Evolutionary conservation across 2,329 filamentous ascomycete species (phyloP), one percentile per base, ranked within the genome.

Genomic region (Hypomyces perniciosus): DNA sequence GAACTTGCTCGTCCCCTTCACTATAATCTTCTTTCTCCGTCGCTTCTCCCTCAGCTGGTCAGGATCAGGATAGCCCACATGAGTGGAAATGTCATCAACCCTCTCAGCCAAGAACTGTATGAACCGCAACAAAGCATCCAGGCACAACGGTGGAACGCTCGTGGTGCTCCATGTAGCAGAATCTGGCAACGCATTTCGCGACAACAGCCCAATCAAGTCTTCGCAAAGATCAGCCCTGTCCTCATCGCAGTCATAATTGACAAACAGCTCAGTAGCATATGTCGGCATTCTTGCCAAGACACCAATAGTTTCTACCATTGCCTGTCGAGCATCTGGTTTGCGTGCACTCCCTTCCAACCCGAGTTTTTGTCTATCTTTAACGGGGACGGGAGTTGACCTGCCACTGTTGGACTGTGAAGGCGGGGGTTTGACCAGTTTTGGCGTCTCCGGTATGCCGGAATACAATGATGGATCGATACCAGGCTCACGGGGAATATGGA

Each of bases 131-230:
- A 99, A 75, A 8, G 93, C 90, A 70, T 99, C 93, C 26, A 99
- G 76, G 62, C 93, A 99, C 3, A 99, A 74, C 1, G 93, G 93
- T 12, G 93, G 93, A 1, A 99, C 95, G 64, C 95, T 99, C 5
- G 92, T 96, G 8, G 93, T 99, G 67, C 95, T 99, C 93, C 93
- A 99, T 5, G 91, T 96, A 5, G 92, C 93, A 7, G 93, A 96
- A 66, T 99, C 93, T 1, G 93, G 95, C 57, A 99, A 87, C 2
- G 93, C 93, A 66, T 96, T 99, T 52, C 93, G 82, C 20, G 93
- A 92, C 12, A 99, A 74, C 33, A 99, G 78, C 1, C 93, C 92
- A 54, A 99, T 83, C 80, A 97, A 87, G 63, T 99, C 95, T 72
- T 96, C 88, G 62, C 93, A 99, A 5, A 99, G 73, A 70, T 99